Evolutionary conservation across 371 early-diverging fungal species (phyloP).

Genomic region (Lichtheimia ornata): DNA sequence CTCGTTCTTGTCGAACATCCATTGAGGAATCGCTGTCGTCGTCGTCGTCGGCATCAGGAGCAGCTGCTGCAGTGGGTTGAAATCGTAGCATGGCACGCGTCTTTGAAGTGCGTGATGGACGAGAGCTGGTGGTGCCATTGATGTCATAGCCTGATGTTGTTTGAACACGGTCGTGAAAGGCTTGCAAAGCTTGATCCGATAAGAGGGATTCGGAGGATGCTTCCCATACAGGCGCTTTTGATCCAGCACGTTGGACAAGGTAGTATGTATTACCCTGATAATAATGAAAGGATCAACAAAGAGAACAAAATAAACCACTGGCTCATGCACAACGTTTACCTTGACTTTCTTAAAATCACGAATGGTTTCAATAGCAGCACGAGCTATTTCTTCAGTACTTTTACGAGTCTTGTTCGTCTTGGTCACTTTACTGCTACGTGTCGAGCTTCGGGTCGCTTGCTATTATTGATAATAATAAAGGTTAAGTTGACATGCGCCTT

Average conservation of each 20-base stretch:
- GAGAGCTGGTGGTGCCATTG: background rate
- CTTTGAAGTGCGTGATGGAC: constrained; percentile 27
- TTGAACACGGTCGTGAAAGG: constrained; percentile 19
- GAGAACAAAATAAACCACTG: background rate
- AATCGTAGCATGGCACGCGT: constrained; percentile 34
- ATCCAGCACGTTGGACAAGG: constrained; percentile 23
- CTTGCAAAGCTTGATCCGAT: constrained; percentile 8
- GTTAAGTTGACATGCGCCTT: too few relatives aligned
- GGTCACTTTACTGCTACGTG: too few relatives aligned
- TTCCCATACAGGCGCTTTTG: constrained; percentile 22
- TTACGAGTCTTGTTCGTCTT: too few relatives aligned
- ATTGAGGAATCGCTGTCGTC: background rate
- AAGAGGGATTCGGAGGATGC: constrained; percentile 7
- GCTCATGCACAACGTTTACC: background rate
- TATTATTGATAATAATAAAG: too few relatives aligned
- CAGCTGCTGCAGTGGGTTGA: constrained; percentile 4
- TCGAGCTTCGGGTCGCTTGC: too few relatives aligned
- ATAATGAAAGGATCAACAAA: background rate
- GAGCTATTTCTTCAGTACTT: too few relatives aligned
- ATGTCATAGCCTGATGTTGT: constrained; percentile 22
- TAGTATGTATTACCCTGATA: constrained; percentile 19
- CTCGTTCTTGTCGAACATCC: constrained; percentile 1
- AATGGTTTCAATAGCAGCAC: constrained; percentile 11
- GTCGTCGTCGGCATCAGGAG: constrained; percentile 5
- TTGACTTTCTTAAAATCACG: constrained; percentile 14